Evolutionary conservation across 257 asterid species (phyloP), one percentile per base, ranked within the genome.

Genomic region (Osmanthus fragrans): DNA sequence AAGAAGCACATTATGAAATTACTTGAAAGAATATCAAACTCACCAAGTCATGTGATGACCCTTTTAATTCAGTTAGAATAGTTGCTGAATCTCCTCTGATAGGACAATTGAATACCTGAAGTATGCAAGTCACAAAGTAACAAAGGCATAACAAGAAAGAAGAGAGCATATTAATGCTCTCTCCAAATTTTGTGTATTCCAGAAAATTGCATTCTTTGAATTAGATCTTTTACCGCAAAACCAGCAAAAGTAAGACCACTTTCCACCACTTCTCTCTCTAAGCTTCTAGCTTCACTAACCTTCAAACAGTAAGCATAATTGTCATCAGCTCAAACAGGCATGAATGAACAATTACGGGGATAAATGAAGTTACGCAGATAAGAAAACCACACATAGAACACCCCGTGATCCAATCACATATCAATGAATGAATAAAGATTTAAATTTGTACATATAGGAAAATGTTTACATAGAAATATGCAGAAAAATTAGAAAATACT

Each of bases 241-340:
- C 99, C 99, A 85, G 97, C 97, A 85, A 95, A 95, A 70, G 87
- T 88, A 78, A 95, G 96, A 71, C 84, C 96, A 80, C 80, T 88
- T 89, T 95, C 99, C 79, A 93, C 97, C 72, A 79, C 76, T 33
- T 88, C 96, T 74, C 99, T 89, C 74, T 95, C 98, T 89, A 95
- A 86, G 88, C 90, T 93, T 83, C 99, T 90, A 11, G 92, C 97
- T 86, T 95, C 97, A 83, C 97, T 93, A 85, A 95, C 99, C 99
- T 95, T 86, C 83, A 87, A 79, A 76, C 51, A 76, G 60, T 60
- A 33, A 79, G 71, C 19, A 78, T 33, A 75, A 71, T 67, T 36
- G 71, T 77, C 69, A 82, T 76, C 58, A 79, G 77, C 67, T 71
- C 64, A 81, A 78, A 69, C 63, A 73, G 32, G 39, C 39, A 76